Evolutionary conservation across 768 basidiomycete species (phyloP).

Genomic region (Pleurotus platypus): DNA sequence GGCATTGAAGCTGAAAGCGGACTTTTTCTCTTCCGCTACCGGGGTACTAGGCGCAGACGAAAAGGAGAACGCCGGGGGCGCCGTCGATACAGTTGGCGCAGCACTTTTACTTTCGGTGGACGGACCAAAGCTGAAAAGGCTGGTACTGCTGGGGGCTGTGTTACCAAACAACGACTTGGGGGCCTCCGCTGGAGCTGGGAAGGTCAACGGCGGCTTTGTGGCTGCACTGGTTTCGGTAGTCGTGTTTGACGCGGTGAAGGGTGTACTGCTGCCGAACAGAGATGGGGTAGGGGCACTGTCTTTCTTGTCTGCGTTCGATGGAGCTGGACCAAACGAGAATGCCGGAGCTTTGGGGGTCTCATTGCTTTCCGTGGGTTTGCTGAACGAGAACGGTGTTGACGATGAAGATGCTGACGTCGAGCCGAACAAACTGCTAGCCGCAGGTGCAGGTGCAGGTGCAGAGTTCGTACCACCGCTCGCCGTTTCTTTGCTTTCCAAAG

Average conservation of each 20-base stretch:
- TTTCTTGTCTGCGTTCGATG: slow-evolving; percentile 2
- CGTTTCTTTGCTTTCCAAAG: neutral
- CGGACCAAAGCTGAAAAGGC: slow-evolving; percentile 13
- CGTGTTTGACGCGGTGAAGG: slow-evolving; percentile 8
- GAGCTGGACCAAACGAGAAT: slow-evolving; percentile 18
- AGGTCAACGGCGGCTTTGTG: neutral
- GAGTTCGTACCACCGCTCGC: neutral
- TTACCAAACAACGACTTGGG: slow-evolving; percentile 40
- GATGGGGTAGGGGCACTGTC: slow-evolving; percentile 14
- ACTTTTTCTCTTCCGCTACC: slow-evolving; percentile 29
- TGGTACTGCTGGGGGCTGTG: neutral
- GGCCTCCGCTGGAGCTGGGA: slow-evolving; percentile 24
- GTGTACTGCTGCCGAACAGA: neutral
- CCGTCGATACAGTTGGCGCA: slow-evolving; percentile 14
- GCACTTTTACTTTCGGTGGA: neutral
- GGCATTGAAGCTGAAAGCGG: slow-evolving; percentile 40
- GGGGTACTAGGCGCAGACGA: slow-evolving; percentile 31
- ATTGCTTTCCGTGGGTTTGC: slow-evolving; percentile 14
- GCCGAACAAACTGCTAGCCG: slow-evolving; percentile 16
- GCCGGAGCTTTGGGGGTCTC: slow-evolving; percentile 13
- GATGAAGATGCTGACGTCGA: slow-evolving; percentile 18
- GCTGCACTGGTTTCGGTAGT: slow-evolving; percentile 10
- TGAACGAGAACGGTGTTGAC: slow-evolving; percentile 32
- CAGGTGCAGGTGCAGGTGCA: neutral
- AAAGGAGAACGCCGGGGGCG: slow-evolving; percentile 41